Evolutionary conservation across 192 early-diverging fungal genomes (phyloP), one percentile per base, ranked within the genome.

Genomic region (Coemansia sp.): DNA sequence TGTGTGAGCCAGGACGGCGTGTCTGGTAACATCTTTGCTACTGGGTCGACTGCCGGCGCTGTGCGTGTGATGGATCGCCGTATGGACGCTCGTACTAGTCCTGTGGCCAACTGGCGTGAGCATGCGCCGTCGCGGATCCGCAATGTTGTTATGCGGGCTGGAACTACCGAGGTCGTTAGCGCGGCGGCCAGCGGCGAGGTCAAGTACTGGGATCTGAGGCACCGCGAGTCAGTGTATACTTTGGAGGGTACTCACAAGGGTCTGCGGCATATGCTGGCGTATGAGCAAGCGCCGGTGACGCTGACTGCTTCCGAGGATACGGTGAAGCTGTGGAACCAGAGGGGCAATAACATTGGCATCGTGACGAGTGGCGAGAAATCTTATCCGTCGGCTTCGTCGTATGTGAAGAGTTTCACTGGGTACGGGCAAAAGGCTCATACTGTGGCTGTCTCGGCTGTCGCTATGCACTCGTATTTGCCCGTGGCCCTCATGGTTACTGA

Each of bases 41-140:
- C 71, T 13, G 83, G 83, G 40, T 75, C 69, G 24, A 58, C 55
- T 18, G 69, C 75, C 67, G 83, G 83, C 30, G 56, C 74, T 20
- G 78, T 84, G 58, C 78, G 83, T 2, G 79, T 82, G 22, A 67
- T 81, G 62, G 83, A 84, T 59, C 73, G 79, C 41, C 78, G 83
- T 10, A 27, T 73, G 35, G 68, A 64, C 11, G 62, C 71, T 39
- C 68, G 78, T 40, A 52, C 44, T 24, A 61, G 70, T 58, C 61
- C 64, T 7, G 79, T 82, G 45, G 74, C 66, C 27, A 73, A 61
- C 55, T 80, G 79, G 73, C 72, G 84, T 24, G 84, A 82, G 39
- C 73, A 78, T 52, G 49, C 55, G 55, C 76, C 70, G 9, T 32
- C 58, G 12, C 44, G 68, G 3, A 59, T 85, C 27, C 61, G 79